Percentiles rank a stretch among this genome's conserved stretches.
phyloP scores from a whole-genome alignment of 2,329 filamentous ascomycete species.

The Geosmithia putterillii region DNA sequence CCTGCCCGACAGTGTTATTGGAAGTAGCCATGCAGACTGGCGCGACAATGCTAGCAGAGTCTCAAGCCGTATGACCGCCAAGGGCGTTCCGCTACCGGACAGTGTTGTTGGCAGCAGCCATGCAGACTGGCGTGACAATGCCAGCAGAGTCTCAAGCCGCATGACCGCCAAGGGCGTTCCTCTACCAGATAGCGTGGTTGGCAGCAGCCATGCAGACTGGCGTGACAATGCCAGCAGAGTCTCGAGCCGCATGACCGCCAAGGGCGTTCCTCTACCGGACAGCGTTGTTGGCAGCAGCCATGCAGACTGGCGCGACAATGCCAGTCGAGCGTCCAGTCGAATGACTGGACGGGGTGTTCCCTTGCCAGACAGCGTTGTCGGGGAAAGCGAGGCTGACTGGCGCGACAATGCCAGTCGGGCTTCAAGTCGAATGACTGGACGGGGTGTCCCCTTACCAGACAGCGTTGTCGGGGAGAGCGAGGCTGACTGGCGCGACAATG shows the following conservation, averaged over 20 bases:
- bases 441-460: constrained; percentile 1
- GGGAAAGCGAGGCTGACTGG: not conserved
- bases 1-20: not conserved
- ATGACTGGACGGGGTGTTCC: not conserved
- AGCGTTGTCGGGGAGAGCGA: constrained; percentile 11
- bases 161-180: constrained; percentile 1
- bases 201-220: constrained; percentile 4
- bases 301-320: not conserved
- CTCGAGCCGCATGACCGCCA: not conserved
- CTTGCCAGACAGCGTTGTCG: too few relatives aligned
- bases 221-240: not conserved
- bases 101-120: not conserved
- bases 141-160: not conserved
- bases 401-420: not conserved
- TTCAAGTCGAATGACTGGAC: not conserved
- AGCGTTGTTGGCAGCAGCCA: constrained; percentile 11
- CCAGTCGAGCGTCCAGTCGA: not conserved
- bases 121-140: not conserved
- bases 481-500: not conserved
- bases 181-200: constrained; percentile 10
- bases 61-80: constrained; percentile 1
- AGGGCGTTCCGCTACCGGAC: not conserved
- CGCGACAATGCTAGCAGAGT: not conserved
- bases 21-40: not conserved
- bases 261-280: constrained; percentile 1